Evolutionary conservation across 257 asterid species (phyloP).

Genomic region (Petunia axillaris): DNA sequence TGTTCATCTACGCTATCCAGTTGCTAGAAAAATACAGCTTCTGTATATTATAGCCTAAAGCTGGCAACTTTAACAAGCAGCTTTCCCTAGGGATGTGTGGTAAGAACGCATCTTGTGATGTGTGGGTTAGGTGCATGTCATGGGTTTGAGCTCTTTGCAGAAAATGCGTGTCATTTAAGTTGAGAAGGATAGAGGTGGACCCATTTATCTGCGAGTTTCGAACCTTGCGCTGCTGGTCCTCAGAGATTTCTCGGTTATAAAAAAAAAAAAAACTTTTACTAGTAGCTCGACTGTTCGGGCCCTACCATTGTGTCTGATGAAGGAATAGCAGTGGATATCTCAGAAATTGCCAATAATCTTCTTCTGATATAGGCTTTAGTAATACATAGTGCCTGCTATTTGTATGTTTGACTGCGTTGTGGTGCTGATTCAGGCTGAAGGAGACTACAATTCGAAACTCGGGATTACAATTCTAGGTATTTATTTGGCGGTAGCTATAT

Average conservation of each 20-base stretch:
- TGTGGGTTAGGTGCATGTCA: too few relatives aligned
- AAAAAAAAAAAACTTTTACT: neutral
- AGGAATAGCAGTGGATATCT: neutral
- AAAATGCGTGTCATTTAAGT: too few relatives aligned
- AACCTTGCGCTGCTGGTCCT: too few relatives aligned
- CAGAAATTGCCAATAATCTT: neutral
- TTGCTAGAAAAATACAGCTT: neutral
- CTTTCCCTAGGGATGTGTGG: neutral
- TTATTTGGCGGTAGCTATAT: neutral
- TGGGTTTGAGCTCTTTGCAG: too few relatives aligned
- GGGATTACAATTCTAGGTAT: constrained; percentile 81
- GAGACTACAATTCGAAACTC: constrained; percentile 72
- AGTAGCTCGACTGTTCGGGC: neutral
- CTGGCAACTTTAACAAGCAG: neutral
- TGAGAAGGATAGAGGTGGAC: too few relatives aligned
- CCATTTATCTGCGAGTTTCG: too few relatives aligned
- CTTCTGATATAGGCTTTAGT: neutral
- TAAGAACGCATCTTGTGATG: too few relatives aligned
- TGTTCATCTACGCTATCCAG: neutral
- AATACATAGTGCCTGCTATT: neutral
- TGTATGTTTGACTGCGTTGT: neutral
- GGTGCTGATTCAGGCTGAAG: constrained; percentile 61
- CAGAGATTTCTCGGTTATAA: too few relatives aligned
- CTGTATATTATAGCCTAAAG: neutral
- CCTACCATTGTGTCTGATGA: neutral